Base-by-base conservation (phyloP, 2,329 filamentous ascomycete genomes). In the Trichophyton mentagrophytes region DNA sequence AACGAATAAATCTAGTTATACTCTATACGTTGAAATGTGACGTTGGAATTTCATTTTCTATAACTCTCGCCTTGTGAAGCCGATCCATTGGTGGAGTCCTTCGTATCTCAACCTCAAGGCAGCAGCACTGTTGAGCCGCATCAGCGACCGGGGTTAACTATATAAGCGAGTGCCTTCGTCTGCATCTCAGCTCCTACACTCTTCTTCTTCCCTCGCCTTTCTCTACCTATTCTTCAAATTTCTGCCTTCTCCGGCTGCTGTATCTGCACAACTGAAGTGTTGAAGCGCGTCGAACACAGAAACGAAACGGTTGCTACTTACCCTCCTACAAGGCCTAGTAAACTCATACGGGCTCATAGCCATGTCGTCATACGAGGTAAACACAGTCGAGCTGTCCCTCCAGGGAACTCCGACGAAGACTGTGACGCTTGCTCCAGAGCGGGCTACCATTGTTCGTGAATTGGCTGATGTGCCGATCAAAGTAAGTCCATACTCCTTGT, bases 391-490 rank as follows among this genome's bases (percentile, higher is more conserved):
- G 55, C 61, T 83, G 69, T 77, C 77, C 36, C 70, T 87, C 63
- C 78, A 79, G 49, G 78, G 84, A 57, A 73, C 87, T 33, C 67
- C 74, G 7, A 86, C 85, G 38, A 80, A 81, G 57, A 80, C 80
- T 0, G 84, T 88, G 15, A 84, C 80, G 0, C 77, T 88, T 46
- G 86, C 85, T 62, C 84, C 85, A 0, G 75, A 76, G 1, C 75
- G 80, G 64, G 85, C 85, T 1, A 83, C 85, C 56, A 71, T 87
- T 33, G 77, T 81, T 11, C 79, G 84, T 27, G 81, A 85, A 59
- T 79, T 87, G 67, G 79, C 79, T 61, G 72, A 80, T 64, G 73
- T 86, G 15, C 66, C 68, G 1, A 74, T 84, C 20, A 74, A 77
- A 68, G 74, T 78, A 64, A 68, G 47, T 40, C 8, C 3, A 38